Base-by-base conservation (phyloP, 176 grass and related monocot species). In the Echinochloa phyllopogon region DNA sequence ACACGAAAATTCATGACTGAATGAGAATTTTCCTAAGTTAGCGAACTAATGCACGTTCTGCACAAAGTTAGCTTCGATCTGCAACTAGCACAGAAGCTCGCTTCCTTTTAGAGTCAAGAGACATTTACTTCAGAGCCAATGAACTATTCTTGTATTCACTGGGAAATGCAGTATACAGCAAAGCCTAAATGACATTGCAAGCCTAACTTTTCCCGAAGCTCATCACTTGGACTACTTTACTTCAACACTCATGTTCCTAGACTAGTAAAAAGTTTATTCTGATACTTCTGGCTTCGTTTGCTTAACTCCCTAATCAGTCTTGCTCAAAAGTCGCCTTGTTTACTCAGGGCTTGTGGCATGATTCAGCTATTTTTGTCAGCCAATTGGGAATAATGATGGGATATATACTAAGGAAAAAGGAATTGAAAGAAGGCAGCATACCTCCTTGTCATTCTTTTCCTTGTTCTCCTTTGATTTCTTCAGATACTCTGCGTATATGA, bases 401-500 rank as follows among this genome's bases (percentile, higher is more conserved):
- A 39, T 59, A 33, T 59, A 33, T 33, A 41, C 21, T 56, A 43
- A 72, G 44, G 2, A 4, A 15, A 55, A 78, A 67, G 7, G 37
- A 61, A 61, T 4, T 65, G 20, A 87, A 29, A 40, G 37, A 76
- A 77, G 1, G 3, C 20, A 1, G 15, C 56, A 62, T 42, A 99
- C 94, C 94, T 99, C 91, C 80, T 92, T 99, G 68, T 94, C 94
- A 59, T 94, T 91, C 79, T 91, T 99, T 12, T 84, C 90, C 64
- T 99, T 99, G 92, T 96, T 96, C 67, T 94, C 86, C 77, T 94
- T 87, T 10, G 96, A 99, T 53, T 83, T 99, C 47, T 94, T 94
- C 51, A 92, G 78, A 62, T 96, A 92, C 56, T 96, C 96, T 91
- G 38, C 21, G 52, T 49, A n/a, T 4, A 71, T 17, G 58, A 80